Conservation (phyloP, 2,329 filamentous ascomycete genomes). For the Rhytidhysteron rufulum region DNA sequence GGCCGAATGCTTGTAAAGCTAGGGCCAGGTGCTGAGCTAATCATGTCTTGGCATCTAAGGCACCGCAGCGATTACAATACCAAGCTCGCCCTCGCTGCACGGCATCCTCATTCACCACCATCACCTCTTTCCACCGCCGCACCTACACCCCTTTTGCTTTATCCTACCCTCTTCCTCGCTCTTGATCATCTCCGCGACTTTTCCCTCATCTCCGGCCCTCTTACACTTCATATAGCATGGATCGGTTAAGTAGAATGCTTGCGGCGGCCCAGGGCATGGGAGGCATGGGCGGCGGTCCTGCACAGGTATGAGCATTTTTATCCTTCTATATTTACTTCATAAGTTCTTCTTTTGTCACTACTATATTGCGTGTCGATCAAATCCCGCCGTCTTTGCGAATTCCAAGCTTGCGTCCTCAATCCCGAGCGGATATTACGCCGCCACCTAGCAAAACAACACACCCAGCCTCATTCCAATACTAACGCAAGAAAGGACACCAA, state of each 20-base stretch:
- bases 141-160: background rate
- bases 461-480: no score
- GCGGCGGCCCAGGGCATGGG: slow-evolving; percentile 65
- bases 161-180: background rate
- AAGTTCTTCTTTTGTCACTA: background rate
- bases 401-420: no score
- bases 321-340: background rate
- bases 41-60: background rate
- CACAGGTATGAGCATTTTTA: slow-evolving; percentile 55
- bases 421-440: no score
- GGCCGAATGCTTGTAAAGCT: slow-evolving; percentile 1
- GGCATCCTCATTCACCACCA: no score
- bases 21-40: background rate
- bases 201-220: slow-evolving; percentile 5
- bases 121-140: slow-evolving; percentile 3
- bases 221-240: slow-evolving; percentile 55
- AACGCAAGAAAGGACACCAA: slow-evolving; percentile 81
- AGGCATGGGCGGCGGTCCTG: slow-evolving; percentile 62
- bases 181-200: background rate
- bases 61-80: no score
- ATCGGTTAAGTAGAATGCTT: slow-evolving; percentile 86
- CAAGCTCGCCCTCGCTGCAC: no score
- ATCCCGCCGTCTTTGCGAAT: no score
- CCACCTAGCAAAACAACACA: no score
- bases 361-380: no score